A percentile compares a stretch with the other conserved stretches of the same genome.
These are phyloP conservation scores for Beauveria medogensis DNA, from an alignment of 2,329 filamentous ascomycete genomes.

Conservation along the genomic window DNA sequence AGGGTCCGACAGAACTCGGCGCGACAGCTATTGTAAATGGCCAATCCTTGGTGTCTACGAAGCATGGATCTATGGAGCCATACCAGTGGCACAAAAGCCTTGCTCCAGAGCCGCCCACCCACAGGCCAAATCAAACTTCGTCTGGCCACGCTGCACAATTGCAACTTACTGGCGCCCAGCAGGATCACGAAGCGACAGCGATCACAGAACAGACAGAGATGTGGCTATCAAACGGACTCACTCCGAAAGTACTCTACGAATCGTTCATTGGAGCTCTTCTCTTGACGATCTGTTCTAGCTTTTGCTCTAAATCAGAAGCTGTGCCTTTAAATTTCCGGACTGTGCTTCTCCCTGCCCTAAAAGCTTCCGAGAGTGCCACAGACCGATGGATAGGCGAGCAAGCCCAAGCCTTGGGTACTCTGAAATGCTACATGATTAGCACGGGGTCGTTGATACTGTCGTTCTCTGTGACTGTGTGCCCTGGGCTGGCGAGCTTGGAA, in stretches of 20 bases:
- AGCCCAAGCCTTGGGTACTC: slow-evolving; percentile 36
- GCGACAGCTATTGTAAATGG: not conserved
- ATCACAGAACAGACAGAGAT: slow-evolving; percentile 13
- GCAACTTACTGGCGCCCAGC: slow-evolving; percentile 11
- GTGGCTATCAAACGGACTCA: slow-evolving; percentile 16
- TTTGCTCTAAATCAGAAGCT: slow-evolving; percentile 40
- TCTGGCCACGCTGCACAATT: slow-evolving; percentile 2
- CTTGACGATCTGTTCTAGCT: slow-evolving; percentile 40
- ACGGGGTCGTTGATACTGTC: slow-evolving; percentile 45
- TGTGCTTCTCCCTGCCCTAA: slow-evolving; percentile 35
- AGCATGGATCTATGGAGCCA: slow-evolving; percentile 1
- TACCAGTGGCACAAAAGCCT: slow-evolving; percentile 3
- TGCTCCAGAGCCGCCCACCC: not conserved
- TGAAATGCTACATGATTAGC: slow-evolving; percentile 48
- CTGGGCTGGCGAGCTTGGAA: slow-evolving; percentile 39
- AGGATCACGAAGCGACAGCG: slow-evolving; percentile 21
- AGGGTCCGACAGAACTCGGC: slow-evolving; percentile 9
- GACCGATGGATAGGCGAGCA: slow-evolving; percentile 19
- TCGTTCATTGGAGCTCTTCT: slow-evolving; percentile 46
- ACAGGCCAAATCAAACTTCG: not conserved
- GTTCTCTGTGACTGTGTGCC: slow-evolving; percentile 38
- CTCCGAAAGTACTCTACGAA: slow-evolving; percentile 40
- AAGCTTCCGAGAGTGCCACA: slow-evolving; percentile 21
- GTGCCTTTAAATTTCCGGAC: slow-evolving; percentile 47
- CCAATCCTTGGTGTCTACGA: not conserved